phyloP scores from a whole-genome alignment of 1,284 basidiomycete species.

The Gymnopus androsaceus region DNA sequence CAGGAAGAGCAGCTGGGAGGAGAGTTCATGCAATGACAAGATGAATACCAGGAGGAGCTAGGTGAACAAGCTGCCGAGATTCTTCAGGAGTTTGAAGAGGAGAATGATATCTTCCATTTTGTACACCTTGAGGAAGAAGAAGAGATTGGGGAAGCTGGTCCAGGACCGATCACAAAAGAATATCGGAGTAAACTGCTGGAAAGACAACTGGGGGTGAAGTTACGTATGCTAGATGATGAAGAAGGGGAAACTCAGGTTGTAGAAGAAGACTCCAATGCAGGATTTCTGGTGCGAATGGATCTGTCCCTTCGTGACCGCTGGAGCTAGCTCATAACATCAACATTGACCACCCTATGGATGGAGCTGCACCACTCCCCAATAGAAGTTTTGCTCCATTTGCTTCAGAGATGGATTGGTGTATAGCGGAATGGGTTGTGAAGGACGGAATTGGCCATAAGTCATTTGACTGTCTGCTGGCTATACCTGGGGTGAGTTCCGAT shows the following conservation, averaged over 20 bases:
- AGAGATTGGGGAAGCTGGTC: neutral
- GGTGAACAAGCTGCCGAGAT: neutral
- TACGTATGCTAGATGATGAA: neutral
- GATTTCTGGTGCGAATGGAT: neutral
- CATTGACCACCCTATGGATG: neutral
- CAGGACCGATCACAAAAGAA: neutral
- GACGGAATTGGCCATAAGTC: conserved; percentile 23
- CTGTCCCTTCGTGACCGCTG: neutral
- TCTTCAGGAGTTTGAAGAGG: neutral
- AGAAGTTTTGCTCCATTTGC: conserved; percentile 18
- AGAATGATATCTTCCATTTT: neutral
- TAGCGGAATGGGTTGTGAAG: conserved; percentile 24
- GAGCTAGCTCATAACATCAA: neutral
- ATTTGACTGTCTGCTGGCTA: conserved; percentile 20
- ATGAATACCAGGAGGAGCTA: neutral
- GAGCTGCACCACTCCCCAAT: neutral
- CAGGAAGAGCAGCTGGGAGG: neutral
- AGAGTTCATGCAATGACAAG: neutral
- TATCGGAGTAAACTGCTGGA: neutral
- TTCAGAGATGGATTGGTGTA: conserved; percentile 22
- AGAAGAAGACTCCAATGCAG: neutral
- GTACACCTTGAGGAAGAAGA: neutral
- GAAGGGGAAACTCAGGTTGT: neutral
- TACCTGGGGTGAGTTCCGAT: conserved; percentile 20
- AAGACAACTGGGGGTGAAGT: neutral